Evolutionary conservation across 495 filamentous ascomycete species (phyloP).

Genomic region (Lasiosphaeriaceae sp.): DNA sequence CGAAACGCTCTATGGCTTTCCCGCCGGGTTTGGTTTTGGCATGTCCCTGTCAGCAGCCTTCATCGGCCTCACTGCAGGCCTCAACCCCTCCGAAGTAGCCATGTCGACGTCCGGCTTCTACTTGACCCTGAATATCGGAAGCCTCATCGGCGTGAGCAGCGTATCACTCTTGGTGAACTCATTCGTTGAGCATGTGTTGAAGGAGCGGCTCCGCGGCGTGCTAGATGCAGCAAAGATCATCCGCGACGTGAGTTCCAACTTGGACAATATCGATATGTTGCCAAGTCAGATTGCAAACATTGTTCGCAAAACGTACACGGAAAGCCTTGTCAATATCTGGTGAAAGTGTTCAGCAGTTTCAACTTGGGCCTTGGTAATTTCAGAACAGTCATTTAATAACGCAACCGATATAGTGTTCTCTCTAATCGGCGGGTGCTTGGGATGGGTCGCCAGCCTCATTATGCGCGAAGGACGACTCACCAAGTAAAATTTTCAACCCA

Average conservation of each 20-base stretch:
- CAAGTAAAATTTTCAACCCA: too few species aligned
- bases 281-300: slow-evolving; percentile 6
- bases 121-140: slow-evolving; percentile 12
- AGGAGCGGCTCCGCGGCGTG: background rate
- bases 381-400: background rate
- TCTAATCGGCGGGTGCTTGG: slow-evolving; percentile 5
- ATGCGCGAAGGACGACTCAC: slow-evolving; percentile 11
- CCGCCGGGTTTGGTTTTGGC: slow-evolving; percentile 14
- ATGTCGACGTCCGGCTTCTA: slow-evolving; percentile 14
- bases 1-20: slow-evolving; percentile 14
- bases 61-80: slow-evolving; percentile 11
- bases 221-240: slow-evolving; percentile 3
- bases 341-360: background rate
- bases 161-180: slow-evolving; percentile 4
- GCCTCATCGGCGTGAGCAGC: slow-evolving; percentile 9
- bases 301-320: slow-evolving; percentile 6
- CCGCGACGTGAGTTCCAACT: slow-evolving; percentile 9
- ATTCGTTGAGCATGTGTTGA: slow-evolving; percentile 4
- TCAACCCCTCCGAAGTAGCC: slow-evolving; percentile 4
- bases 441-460: slow-evolving; percentile 5
- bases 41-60: slow-evolving; percentile 15
- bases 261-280: slow-evolving; percentile 12
- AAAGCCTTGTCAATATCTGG: slow-evolving; percentile 15
- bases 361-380: background rate
- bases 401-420: slow-evolving; percentile 13